Conservation (phyloP, 495 filamentous ascomycete genomes). For the Daldinia caldariorum region DNA sequence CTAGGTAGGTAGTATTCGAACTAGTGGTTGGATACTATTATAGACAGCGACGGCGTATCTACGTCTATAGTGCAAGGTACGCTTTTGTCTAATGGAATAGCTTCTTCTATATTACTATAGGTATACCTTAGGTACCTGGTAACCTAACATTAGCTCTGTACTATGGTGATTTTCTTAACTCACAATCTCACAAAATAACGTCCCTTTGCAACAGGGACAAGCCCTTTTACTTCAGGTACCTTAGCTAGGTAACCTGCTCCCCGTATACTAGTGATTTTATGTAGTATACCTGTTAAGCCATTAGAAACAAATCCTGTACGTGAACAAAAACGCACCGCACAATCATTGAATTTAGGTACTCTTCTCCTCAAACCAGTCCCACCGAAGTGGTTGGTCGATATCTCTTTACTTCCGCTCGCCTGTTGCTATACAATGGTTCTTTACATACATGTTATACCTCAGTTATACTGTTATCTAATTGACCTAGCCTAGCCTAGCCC, state of each 20-base stretch:
- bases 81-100: not conserved
- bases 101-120: not conserved
- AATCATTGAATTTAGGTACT: not conserved
- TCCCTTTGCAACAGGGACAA: not conserved
- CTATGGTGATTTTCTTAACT: not conserved
- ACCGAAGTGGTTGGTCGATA: not conserved
- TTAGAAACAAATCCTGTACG: not conserved
- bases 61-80: not conserved
- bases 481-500: not conserved
- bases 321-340: not conserved
- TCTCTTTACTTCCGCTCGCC: not conserved
- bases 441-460: not conserved
- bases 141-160: not conserved
- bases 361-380: not conserved
- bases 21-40: not conserved
- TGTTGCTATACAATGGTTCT: not conserved
- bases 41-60: not conserved
- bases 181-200: not conserved
- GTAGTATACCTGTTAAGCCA: too few relatives aligned
- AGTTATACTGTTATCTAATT: too few relatives aligned
- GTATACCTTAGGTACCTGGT: too few relatives aligned
- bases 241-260: too few relatives aligned
- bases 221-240: not conserved
- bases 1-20: not conserved
- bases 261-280: too few relatives aligned